phyloP scores from a whole-genome alignment of 768 basidiomycete genomes.

The Royoungia palumana region DNA sequence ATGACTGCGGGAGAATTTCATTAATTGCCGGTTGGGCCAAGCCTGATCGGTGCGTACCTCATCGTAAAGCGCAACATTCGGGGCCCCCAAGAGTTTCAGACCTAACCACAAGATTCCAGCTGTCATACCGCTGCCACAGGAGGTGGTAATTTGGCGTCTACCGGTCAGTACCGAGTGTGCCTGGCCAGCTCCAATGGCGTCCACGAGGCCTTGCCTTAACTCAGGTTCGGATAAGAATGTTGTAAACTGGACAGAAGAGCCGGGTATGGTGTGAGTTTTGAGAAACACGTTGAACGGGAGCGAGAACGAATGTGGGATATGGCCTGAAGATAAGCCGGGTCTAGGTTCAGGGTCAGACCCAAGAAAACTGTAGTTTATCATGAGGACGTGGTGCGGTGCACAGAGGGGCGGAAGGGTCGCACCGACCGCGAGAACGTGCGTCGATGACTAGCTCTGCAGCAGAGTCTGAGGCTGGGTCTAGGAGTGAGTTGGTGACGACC shows the following conservation, averaged over 20 bases:
- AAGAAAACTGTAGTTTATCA: constrained; percentile 52
- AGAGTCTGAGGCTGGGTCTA: constrained; percentile 41
- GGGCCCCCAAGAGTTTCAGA: constrained; percentile 65
- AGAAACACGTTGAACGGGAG: constrained; percentile 82
- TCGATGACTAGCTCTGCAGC: constrained; percentile 76
- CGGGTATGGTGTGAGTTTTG: constrained; percentile 33
- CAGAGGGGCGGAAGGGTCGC: constrained; percentile 16
- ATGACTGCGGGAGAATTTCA: constrained; percentile 58
- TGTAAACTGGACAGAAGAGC: constrained; percentile 47
- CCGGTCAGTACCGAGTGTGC: constrained; percentile 59
- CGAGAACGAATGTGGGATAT: constrained; percentile 84
- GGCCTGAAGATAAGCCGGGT: constrained; percentile 82
- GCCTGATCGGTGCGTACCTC: constrained; percentile 57
- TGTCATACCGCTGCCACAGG: constrained; percentile 99
- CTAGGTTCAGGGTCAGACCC: constrained; percentile 89
- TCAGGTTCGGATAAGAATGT: constrained; percentile 56
- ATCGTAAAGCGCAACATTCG: constrained; percentile 77
- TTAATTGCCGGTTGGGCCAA: constrained; percentile 16
- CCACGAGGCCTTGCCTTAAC: constrained; percentile 55
- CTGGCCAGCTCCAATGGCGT: constrained; percentile 58
- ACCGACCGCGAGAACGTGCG: constrained; percentile 83
- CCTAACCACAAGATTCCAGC: constrained; percentile 92
- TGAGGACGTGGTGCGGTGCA: constrained; percentile 1
- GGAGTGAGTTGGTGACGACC: constrained; percentile 66
- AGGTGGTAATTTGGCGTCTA: constrained; percentile 60